These are phyloP conservation scores for Flaveria sonorensis DNA, from an alignment of 129 eudicot genomes.

Conservation along the genomic window DNA sequence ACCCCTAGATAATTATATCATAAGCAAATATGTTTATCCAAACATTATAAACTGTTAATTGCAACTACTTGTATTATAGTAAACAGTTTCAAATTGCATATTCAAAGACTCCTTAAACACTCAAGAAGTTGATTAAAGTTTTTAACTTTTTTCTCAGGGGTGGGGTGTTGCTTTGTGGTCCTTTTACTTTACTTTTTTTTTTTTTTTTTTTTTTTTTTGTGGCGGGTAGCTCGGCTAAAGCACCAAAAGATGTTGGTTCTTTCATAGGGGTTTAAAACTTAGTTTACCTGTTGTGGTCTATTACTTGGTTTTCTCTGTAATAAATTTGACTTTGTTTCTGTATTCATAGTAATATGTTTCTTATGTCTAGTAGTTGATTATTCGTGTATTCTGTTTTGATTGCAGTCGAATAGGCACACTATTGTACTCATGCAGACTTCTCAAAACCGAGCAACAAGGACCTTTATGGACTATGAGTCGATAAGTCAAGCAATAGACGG, in stretches of 20 bases:
- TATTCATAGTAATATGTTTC: background rate
- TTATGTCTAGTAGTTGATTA: conserved; percentile 16
- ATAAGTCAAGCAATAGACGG: conserved; percentile 86
- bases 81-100: background rate
- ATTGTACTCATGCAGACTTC: conserved; percentile 94
- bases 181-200: no score
- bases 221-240: no score
- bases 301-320: no score
- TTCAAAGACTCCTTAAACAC: background rate
- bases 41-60: background rate
- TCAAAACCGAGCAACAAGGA: conserved; percentile 76
- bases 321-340: background rate
- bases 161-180: background rate
- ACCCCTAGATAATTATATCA: no score
- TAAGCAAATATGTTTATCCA: no score
- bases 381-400: conserved; percentile 5
- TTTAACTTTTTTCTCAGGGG: background rate
- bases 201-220: no score
- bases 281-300: background rate
- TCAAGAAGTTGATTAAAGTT: background rate
- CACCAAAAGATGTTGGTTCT: background rate
- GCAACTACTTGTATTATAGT: background rate
- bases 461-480: conserved; percentile 87
- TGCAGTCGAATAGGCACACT: conserved; percentile 88
- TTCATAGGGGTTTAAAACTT: background rate